Conservation (phyloP, 164 flowering plant species). For the Chloranthus sessilifolius region DNA sequence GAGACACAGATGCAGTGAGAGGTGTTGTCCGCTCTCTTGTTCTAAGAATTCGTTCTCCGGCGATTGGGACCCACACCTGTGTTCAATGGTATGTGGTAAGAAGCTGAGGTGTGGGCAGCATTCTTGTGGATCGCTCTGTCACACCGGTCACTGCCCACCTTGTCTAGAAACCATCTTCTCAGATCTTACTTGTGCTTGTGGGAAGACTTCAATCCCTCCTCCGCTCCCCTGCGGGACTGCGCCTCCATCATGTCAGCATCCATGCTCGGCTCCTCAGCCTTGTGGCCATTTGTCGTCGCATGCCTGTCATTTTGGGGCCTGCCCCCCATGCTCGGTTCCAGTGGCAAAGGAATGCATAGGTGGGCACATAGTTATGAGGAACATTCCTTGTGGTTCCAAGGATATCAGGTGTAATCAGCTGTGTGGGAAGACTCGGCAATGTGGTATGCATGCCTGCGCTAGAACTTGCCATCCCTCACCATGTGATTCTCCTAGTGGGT, state of each 20-base stretch:
- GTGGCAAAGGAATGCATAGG: slow-evolving; percentile 92
- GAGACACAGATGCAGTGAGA: slow-evolving; percentile 91
- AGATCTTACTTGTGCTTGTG: slow-evolving; percentile 91
- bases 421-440: slow-evolving; percentile 87
- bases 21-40: slow-evolving; percentile 75
- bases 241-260: slow-evolving; percentile 73
- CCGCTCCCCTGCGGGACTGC: slow-evolving; percentile 96
- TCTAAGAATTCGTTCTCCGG: slow-evolving; percentile 24
- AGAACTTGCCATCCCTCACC: slow-evolving; percentile 77
- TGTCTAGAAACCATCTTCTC: slow-evolving; percentile 89
- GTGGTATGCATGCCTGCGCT: slow-evolving; percentile 93
- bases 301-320: slow-evolving; percentile 95
- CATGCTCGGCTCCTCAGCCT: slow-evolving; percentile 78
- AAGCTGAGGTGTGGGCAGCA: slow-evolving; percentile 96
- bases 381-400: slow-evolving; percentile 93
- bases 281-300: slow-evolving; percentile 88
- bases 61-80: slow-evolving; percentile 85
- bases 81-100: slow-evolving; percentile 86
- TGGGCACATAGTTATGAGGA: slow-evolving; percentile 85
- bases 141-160: slow-evolving; percentile 95
- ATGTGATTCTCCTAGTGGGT: slow-evolving; percentile 49
- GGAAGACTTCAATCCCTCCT: slow-evolving; percentile 86
- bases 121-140: slow-evolving; percentile 75
- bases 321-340: slow-evolving; percentile 91
- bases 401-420: slow-evolving; percentile 85